Evolutionary conservation across 2,329 filamentous ascomycete genomes (phyloP), one percentile per base, ranked within the genome.

Genomic region (Onygenales sp.): DNA sequence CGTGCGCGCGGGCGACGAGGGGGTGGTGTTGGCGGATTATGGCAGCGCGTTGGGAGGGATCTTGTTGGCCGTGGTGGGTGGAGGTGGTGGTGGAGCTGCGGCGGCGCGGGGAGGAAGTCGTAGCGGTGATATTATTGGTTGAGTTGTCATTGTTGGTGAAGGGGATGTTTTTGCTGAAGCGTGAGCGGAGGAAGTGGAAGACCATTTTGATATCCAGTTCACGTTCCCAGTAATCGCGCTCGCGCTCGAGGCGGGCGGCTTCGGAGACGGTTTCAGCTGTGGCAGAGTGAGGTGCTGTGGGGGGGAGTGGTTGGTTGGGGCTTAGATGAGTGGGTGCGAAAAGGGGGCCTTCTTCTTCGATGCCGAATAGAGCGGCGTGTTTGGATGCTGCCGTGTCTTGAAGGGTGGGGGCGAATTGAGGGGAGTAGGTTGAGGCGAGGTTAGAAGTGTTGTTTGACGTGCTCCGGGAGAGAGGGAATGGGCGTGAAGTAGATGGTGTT

Each of bases 121-220:
- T 72, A 27, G 75, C 65, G 1, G 72, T 71, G 59, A 70, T 69
- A 27, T 62, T 48, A 75, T 69, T 59, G 64, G 69, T 56, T 74
- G 75, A 13, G 74, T 72, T 44, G 75, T 64, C 11, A 73, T 69
- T 67, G 73, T 69, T 62, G 52, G 69, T 67, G 49, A 65, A 53
- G 11, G 69, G 59, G 17, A 75, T 66, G 6, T 67, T 60, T 74
- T 54, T 82, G 76, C 64, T 64, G 68, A 95, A 92, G 55, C 88
- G 84, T 14, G 82, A 86, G 54, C 85, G 82, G 33, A 95, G 78
- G 65, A 93, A 97, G 48, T 85, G 83, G 74, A 97, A 97, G 36
- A 97, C 87, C 67, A 95, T 86, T 65, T 87, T 87, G 59, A 96
- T 82, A 64, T 97, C 91, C 5, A 97, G 79, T 52, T 95, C 88